Base-by-base conservation (phyloP, 75 land plant species). In the Pinus tabuliformis region DNA sequence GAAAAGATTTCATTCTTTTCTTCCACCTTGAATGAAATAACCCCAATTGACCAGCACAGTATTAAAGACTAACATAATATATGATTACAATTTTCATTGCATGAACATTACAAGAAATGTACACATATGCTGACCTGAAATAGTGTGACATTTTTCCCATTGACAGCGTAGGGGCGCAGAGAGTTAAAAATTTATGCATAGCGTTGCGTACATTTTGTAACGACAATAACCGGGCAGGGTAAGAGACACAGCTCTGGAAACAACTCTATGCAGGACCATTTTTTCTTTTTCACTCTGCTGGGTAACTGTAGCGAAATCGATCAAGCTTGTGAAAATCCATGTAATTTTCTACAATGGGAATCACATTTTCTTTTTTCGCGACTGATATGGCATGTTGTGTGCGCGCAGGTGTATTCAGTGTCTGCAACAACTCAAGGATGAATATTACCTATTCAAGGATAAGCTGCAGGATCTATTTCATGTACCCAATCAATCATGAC, bases 131-230 rank as follows among this genome's bases (percentile, higher is more conserved):
- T 49, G 54, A 49, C 54, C 54, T 49, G n/a, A 36, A 64, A 28
- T 33, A 64, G 39, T 17, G 15, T 30, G 16, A 17, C 39, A 64
- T 15, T 13, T 62, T 28, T 28, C 68, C 33, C 16, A 16, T 16
- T 16, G 8, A 33, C 95, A 93, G 96, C 74, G 78, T 93, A 56
- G 96, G 95, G 45, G 96, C 94, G 7, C 81, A 81, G 57, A 88
- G 90, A 73, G 88, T 93, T 6, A 93, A 82, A 74, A 77, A 85
- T 65, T 85, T 70, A 59, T 93, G 96, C 80, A 74, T 91, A 18
- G 64, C 80, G 13, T 87, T 93, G 39, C 88, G 95, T 17, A 57
- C 42, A 20, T 86, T 14, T 77, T 91, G 92, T 71, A 92, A 91
- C 62, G 80, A 79, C 54, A 82, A 82, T 42, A 83, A 92, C 73